Conservation (phyloP, 169 alveolate genomes). For the Theileria sp. region DNA sequence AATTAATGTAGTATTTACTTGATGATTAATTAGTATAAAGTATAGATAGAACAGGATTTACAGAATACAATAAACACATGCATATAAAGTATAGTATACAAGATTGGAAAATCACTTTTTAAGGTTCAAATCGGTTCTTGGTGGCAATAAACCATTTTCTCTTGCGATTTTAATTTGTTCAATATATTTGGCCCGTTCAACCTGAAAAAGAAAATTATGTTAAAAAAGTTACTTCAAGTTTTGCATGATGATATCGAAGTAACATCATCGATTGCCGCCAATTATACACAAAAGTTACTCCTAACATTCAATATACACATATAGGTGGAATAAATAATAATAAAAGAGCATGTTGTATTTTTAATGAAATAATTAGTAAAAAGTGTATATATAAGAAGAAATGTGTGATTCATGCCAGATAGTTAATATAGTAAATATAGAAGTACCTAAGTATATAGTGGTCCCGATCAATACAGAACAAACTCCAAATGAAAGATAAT, state of each 20-base stretch:
- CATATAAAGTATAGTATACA: not conserved
- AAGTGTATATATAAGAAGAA: not conserved
- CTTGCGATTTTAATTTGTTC: conserved; percentile 52
- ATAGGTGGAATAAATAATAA: not conserved
- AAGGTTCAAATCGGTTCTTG: conserved; percentile 9
- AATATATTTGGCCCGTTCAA: conserved; percentile 57
- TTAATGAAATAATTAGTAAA: not conserved
- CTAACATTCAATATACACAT: conserved; percentile 15
- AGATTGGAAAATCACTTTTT: conserved; percentile 1
- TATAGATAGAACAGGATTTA: not conserved
- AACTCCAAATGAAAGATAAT: conserved; percentile 49
- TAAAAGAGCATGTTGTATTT: not conserved
- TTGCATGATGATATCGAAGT: conserved; percentile 61
- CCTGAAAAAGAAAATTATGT: conserved; percentile 14
- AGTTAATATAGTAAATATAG: not conserved
- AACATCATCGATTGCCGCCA: conserved; percentile 63
- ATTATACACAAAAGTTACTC: conserved; percentile 56
- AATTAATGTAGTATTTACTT: not conserved
- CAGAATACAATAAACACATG: not conserved
- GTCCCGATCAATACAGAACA: conserved; percentile 55
- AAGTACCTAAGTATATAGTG: conserved; percentile 56
- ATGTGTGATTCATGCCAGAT: not conserved
- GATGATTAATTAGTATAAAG: not conserved
- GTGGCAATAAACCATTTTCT: conserved; percentile 53
- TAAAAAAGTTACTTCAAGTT: conserved; percentile 45